Evolutionary conservation across 306 rosid genomes (phyloP).

Genomic region (Casuarina glauca): DNA sequence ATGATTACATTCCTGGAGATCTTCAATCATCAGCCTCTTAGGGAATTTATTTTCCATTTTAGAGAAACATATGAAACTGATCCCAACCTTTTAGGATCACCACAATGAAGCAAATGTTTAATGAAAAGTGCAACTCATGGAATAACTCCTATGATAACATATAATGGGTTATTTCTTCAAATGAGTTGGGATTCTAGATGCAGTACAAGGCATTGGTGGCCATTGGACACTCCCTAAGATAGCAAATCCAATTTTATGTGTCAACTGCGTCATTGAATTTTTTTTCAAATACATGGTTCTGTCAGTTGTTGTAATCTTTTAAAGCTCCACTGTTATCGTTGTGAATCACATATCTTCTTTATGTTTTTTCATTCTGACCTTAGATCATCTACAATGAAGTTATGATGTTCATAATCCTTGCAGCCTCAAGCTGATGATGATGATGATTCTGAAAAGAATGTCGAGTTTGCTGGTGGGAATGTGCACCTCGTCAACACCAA

Average conservation of each 20-base stretch:
- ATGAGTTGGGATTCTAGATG: background rate
- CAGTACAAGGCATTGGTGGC: background rate
- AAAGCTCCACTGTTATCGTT: constrained; percentile 5
- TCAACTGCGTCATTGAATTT: background rate
- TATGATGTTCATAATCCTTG: constrained; percentile 36
- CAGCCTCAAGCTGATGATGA: constrained; percentile 46
- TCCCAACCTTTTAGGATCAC: background rate
- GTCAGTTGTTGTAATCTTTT: constrained; percentile 12
- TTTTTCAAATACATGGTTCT: constrained; percentile 16
- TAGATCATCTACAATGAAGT: constrained; percentile 23
- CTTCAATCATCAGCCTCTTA: background rate
- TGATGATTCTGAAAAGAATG: constrained; percentile 55
- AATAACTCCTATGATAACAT: background rate
- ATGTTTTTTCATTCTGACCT: background rate
- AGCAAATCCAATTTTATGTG: background rate
- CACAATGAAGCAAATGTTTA: background rate
- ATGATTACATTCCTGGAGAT: background rate
- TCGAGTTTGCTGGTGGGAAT: constrained; percentile 67
- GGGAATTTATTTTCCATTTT: background rate
- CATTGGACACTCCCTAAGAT: background rate
- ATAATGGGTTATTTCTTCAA: background rate
- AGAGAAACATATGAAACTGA: background rate
- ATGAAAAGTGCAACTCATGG: background rate
- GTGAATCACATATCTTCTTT: background rate
- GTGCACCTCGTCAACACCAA: constrained; percentile 69